phyloP scores from a whole-genome alignment of 2,329 filamentous ascomycete species.

The Colletotrichum coccodes region DNA sequence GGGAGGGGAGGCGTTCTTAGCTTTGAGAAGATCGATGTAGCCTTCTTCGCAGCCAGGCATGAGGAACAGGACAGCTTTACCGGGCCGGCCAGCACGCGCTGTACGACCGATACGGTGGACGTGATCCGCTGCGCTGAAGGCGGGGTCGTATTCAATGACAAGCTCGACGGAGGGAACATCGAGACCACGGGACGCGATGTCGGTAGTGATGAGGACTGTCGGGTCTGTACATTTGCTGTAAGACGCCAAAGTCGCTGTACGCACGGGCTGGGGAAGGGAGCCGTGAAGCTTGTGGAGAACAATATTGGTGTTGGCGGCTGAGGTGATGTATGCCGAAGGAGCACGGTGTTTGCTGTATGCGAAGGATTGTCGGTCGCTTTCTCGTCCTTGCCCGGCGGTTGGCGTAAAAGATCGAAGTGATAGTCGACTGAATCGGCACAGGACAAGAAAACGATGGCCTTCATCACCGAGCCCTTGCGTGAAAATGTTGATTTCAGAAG shows the following conservation, averaged over 20 bases:
- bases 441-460: slow-evolving; percentile 95
- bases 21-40: slow-evolving; percentile 79
- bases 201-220: slow-evolving; percentile 89
- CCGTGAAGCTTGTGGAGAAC: slow-evolving; percentile 89
- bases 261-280: slow-evolving; percentile 86
- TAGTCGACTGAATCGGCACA: slow-evolving; percentile 98
- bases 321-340: slow-evolving; percentile 77
- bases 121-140: slow-evolving; percentile 93
- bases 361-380: slow-evolving; percentile 31
- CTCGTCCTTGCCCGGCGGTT: slow-evolving; percentile 39
- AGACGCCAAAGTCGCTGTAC: slow-evolving; percentile 84
- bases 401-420: slow-evolving; percentile 84
- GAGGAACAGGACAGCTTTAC: slow-evolving; percentile 88
- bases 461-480: slow-evolving; percentile 91
- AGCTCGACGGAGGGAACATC: slow-evolving; percentile 96
- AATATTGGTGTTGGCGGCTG: slow-evolving; percentile 77
- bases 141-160: slow-evolving; percentile 95
- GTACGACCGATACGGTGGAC: slow-evolving; percentile 95
- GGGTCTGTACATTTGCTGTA: slow-evolving; percentile 81
- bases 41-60: slow-evolving; percentile 92
- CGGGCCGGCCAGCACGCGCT: slow-evolving; percentile 88
- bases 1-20: slow-evolving; percentile 53
- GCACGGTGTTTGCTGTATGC: slow-evolving; percentile 69
- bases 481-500: slow-evolving; percentile 89
- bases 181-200: slow-evolving; percentile 94